Percentiles rank a stretch among this genome's conserved stretches.
Evolutionary conservation across 345 rosid genomes (phyloP).

Genomic region (Isatis tinctoria): DNA sequence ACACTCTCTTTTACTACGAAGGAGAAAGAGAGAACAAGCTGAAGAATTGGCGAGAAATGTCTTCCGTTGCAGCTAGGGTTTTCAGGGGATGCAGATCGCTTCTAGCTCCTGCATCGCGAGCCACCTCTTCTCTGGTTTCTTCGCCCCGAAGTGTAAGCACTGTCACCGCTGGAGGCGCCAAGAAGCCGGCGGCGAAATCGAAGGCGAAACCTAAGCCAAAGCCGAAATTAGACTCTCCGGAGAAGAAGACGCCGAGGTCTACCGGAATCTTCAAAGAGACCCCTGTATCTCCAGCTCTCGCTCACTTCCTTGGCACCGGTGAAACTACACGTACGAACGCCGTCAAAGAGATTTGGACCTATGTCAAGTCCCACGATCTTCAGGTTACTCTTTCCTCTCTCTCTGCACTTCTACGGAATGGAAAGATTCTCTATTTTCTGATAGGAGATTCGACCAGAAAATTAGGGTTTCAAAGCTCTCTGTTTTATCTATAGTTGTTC

Average conservation of each 20-base stretch:
- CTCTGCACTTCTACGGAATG: background rate
- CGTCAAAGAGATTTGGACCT: constrained; percentile 70
- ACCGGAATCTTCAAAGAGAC: constrained; percentile 49
- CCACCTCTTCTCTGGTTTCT: constrained; percentile 15
- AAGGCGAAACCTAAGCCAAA: constrained; percentile 13
- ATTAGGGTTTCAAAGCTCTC: background rate
- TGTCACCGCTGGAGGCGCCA: constrained; percentile 19
- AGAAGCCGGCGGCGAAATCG: constrained; percentile 27
- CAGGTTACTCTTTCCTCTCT: constrained; percentile 48
- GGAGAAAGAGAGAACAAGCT: background rate
- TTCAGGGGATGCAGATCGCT: constrained; percentile 56
- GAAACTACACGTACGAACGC: constrained; percentile 65
- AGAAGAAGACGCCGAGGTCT: constrained; percentile 24
- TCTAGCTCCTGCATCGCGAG: constrained; percentile 40
- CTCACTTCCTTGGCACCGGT: constrained; percentile 52
- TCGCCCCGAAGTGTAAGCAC: background rate
- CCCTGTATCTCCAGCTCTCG: constrained; percentile 68
- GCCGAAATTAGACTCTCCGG: constrained; percentile 25
- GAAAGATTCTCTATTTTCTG: background rate
- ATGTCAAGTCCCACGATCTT: constrained; percentile 67
- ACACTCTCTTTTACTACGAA: background rate
- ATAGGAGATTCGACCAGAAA: too few species aligned
- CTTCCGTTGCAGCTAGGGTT: constrained; percentile 47
- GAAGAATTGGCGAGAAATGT: constrained; percentile 16
- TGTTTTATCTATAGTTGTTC: background rate